A percentile compares a stretch with the other conserved stretches of the same genome.
Evolutionary conservation across 2,329 filamentous ascomycete genomes (phyloP).

Genomic region (Pseudocercospora macadamiae): DNA sequence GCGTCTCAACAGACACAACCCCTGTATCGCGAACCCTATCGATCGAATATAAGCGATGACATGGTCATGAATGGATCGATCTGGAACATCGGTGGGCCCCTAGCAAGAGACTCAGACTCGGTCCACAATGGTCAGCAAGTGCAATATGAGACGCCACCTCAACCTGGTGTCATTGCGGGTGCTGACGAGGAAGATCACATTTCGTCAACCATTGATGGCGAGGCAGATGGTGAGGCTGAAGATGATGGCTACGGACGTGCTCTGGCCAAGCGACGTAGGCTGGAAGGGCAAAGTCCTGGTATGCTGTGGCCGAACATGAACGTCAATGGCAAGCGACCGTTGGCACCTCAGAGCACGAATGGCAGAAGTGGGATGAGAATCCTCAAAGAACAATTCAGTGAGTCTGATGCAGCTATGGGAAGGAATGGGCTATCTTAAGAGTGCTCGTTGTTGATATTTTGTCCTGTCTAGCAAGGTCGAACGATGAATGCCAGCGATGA

Average conservation of each 20-base stretch:
- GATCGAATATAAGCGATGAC: constrained; percentile 21
- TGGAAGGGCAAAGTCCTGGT: constrained; percentile 9
- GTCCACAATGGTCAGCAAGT: constrained; percentile 17
- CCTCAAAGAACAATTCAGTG: constrained; percentile 4
- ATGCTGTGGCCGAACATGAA: constrained; percentile 18
- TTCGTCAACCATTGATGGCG: constrained; percentile 19
- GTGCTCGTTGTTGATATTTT: background rate
- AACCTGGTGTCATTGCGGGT: constrained; percentile 32
- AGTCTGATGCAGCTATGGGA: background rate
- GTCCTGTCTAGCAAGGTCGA: background rate
- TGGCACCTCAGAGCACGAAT: constrained; percentile 49
- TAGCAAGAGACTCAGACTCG: constrained; percentile 22
- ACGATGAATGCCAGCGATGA: background rate
- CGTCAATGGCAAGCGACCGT: constrained; percentile 29
- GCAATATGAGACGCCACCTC: constrained; percentile 35
- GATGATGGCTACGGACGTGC: constrained; percentile 19
- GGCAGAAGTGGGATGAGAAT: background rate
- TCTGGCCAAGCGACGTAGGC: constrained; percentile 19
- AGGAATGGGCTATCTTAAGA: constrained; percentile 2
- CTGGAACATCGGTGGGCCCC: constrained; percentile 30
- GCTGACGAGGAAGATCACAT: constrained; percentile 27
- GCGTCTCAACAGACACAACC: constrained; percentile 7
- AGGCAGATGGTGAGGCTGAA: constrained; percentile 28
- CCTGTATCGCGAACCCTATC: constrained; percentile 13
- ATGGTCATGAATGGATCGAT: constrained; percentile 35